These are phyloP conservation scores for Erysimum cheiri DNA, from an alignment of 441 rosid genomes.

Conservation along the genomic window DNA sequence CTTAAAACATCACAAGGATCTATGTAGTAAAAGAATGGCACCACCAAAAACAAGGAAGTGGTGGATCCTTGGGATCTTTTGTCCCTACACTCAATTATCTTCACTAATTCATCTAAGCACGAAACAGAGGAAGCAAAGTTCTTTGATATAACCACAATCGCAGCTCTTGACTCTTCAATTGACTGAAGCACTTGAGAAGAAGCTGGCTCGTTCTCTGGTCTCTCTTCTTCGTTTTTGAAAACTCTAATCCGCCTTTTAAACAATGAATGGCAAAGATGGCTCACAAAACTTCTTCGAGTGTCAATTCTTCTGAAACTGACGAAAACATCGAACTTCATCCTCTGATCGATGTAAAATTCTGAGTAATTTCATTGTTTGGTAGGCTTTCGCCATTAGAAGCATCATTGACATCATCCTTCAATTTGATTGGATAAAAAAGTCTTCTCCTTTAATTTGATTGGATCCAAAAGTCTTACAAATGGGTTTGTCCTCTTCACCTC, in stretches of 20 bases:
- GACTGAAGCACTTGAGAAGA: not conserved
- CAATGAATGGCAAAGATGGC: slow-evolving; percentile 3
- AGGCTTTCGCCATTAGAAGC: too few relatives aligned
- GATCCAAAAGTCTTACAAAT: too few relatives aligned
- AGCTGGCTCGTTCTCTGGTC: not conserved
- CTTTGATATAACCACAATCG: slow-evolving; percentile 9
- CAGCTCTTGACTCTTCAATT: not conserved
- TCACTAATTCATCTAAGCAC: not conserved
- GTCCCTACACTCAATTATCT: not conserved
- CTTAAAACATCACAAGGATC: not conserved
- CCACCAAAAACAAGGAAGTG: not conserved
- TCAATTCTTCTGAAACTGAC: slow-evolving; percentile 14
- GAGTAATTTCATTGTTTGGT: too few relatives aligned
- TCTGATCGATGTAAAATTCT: not conserved
- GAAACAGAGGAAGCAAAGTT: not conserved
- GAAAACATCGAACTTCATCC: not conserved
- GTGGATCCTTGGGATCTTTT: not conserved
- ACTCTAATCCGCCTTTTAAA: not conserved
- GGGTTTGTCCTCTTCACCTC: too few relatives aligned
- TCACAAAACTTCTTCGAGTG: slow-evolving; percentile 8
- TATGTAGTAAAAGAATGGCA: not conserved
- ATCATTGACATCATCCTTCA: too few relatives aligned
- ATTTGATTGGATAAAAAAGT: not conserved
- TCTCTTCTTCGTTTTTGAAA: not conserved
- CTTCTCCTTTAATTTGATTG: too few relatives aligned